Base-by-base conservation (phyloP, 176 grass and related monocot genomes). In the Musa acuminata region DNA sequence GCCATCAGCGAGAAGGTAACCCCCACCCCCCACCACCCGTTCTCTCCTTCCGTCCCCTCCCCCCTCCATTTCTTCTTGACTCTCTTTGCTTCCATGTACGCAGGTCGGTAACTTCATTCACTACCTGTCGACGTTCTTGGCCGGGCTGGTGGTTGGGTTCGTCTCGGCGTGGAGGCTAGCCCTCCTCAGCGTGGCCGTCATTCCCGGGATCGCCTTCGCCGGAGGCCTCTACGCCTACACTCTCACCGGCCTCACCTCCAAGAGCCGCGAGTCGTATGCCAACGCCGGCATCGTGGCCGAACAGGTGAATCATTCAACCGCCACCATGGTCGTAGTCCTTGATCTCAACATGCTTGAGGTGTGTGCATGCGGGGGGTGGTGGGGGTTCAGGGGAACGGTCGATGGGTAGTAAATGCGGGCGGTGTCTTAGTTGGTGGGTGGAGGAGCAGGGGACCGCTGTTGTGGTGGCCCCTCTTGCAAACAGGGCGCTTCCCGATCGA, bases 181-280 rank as follows among this genome's bases (percentile, higher is more conserved):
- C 49, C 82, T 99, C 73, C 96, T 99, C 55, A 99, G 91, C 62
- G 88, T 99, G 43, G 96, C 96, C 1, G 91, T 99, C 71, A 94
- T 99, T 62, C 96, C 96, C 0, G 91, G 86, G 55, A 95, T 99
- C 69, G 96, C 88, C 29, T 94, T 99, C 53, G 96, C 96, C n/a
- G 96, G 96, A n/a, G 96, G 96, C 19, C 84, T 94, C 16, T 99
- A 99, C 62, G 91, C 96, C 49, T 94, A 94, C 74, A 99, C 91
- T 62, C 86, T 99, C 80, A 94, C 96, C 8, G 91, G 96, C 6
- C 88, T 99, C 67, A 94, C 96, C 25, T 94, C 90, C 67, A 99
- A 87, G 88, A 89, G 96, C 77, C 84, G 91, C 22, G 91, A 94
- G 80, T 94, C 96, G 60, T 99, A 94, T 62, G 88, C 96, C 81